Base-by-base conservation (phyloP, 768 basidiomycete species). In the Nidularia pulvinata region DNA sequence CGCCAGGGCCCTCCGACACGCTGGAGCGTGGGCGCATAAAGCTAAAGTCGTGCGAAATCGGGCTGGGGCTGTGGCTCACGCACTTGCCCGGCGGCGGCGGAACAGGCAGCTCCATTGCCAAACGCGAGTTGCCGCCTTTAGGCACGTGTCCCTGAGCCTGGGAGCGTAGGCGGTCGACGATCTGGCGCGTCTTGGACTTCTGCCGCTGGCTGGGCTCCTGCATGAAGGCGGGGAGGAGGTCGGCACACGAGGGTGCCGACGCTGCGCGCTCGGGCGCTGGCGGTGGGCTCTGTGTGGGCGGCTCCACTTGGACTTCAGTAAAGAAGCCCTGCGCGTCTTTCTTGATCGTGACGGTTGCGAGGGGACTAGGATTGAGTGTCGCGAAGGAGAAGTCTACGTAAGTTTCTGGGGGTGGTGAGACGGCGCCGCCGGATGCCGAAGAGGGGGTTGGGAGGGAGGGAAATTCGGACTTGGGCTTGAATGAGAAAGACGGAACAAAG, bases 301-400 rank as follows among this genome's bases (percentile, higher is more conserved):
- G 46, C 37, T 64, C 65, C 9, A 58, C 57, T 54, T 72, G 70
- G 5, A 73, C 69, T 48, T 78, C 77, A 35, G 73, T 76, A 57
- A 77, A 78, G 60, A 83, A 79, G 1, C 78, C 82, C 43, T 78
- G 73, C 22, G 80, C 81, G 52, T 83, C 82, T 59, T 80, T 83
- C 66, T 76, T 75, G 47, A 81, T 67, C 57, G 71, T 74, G 56
- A 73, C 61, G 10, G 66, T 60, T 11, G 76, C 70, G 7, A 75
- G 68, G 9, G 74, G 67, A 3, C 69, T 64, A n/a, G 74, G 69
- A 19, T 73, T 72, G 46, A 79, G 69, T 0, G 80, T 76, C 3
- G 84, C 78, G 67, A 84, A 78, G 47, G 77, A 70, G 61, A 83
- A 79, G 50, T 75, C 61, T 19, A 19, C 19, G 19, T 19, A 19